These are phyloP conservation scores for Hymenoscyphus fraxineus DNA, from an alignment of 2,329 filamentous ascomycete species.

Conservation along the genomic window DNA sequence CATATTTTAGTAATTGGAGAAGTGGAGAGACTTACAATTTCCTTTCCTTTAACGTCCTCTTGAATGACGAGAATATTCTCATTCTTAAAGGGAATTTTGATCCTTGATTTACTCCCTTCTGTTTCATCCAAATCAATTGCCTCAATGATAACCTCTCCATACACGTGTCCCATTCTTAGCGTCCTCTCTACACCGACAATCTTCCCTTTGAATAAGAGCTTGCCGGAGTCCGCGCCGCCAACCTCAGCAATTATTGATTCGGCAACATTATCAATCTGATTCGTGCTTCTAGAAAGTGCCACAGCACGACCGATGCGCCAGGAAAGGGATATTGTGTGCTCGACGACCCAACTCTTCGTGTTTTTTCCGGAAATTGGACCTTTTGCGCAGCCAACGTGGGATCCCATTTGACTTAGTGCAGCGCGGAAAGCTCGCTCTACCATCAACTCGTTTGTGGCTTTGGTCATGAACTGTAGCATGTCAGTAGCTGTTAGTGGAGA, in stretches of 20 bases:
- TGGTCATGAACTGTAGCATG: constrained; percentile 40
- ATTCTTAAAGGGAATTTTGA: constrained; percentile 66
- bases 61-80: constrained; percentile 59
- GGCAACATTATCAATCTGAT: constrained; percentile 40
- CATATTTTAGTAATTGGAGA: not conserved
- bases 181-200: constrained; percentile 57
- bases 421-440: constrained; percentile 42
- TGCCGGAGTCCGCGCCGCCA: constrained; percentile 50
- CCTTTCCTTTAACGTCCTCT: constrained; percentile 7
- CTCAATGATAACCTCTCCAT: constrained; percentile 9
- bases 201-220: constrained; percentile 59
- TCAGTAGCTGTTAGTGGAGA: not conserved
- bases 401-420: constrained; percentile 41
- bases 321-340: constrained; percentile 42
- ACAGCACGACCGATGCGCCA: constrained; percentile 50
- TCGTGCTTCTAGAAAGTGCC: not conserved
- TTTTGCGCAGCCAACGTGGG: constrained; percentile 39
- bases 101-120: not conserved
- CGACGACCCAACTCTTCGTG: constrained; percentile 37
- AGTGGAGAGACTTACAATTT: not conserved
- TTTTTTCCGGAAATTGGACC: constrained; percentile 39
- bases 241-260: constrained; percentile 57
- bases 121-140: not conserved
- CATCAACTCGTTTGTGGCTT: constrained; percentile 43
- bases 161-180: constrained; percentile 50